phyloP scores from a whole-genome alignment of 371 early-diverging fungal species.

The Actinomucor elegans region DNA sequence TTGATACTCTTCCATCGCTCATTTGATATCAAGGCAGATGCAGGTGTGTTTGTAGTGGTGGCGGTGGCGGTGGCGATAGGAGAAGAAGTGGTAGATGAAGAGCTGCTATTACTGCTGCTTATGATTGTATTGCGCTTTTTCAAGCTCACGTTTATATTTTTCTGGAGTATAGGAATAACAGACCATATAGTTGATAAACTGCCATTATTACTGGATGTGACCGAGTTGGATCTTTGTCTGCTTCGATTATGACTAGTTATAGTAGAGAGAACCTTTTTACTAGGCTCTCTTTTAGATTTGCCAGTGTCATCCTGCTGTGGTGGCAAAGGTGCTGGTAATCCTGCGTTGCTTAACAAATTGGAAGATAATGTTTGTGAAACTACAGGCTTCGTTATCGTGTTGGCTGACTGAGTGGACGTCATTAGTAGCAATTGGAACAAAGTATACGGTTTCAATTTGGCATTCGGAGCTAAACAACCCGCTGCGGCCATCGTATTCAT shows the following conservation, averaged over 20 bases:
- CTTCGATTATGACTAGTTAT: too few relatives aligned
- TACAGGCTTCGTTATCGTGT: neutral
- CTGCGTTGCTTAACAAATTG: too few relatives aligned
- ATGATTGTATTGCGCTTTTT: neutral
- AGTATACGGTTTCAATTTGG: slow-evolving; percentile 39
- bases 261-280: too few relatives aligned
- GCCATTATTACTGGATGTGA: neutral
- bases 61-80: too few relatives aligned
- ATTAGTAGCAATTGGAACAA: slow-evolving; percentile 22
- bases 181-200: neutral
- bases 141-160: neutral
- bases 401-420: too few relatives aligned
- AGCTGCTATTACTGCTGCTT: too few relatives aligned
- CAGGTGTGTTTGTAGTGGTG: neutral
- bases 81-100: too few relatives aligned
- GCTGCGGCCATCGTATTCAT: neutral
- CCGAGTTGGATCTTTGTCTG: slow-evolving; percentile 10
- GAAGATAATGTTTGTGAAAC: neutral
- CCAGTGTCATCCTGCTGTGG: too few relatives aligned
- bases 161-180: slow-evolving; percentile 7
- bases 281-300: too few relatives aligned
- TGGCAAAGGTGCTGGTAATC: too few relatives aligned
- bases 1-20: slow-evolving; percentile 39
- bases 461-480: slow-evolving; percentile 31
- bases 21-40: neutral